Conservation (phyloP, 1,284 basidiomycete species). For the Rhodotorula sp. region DNA sequence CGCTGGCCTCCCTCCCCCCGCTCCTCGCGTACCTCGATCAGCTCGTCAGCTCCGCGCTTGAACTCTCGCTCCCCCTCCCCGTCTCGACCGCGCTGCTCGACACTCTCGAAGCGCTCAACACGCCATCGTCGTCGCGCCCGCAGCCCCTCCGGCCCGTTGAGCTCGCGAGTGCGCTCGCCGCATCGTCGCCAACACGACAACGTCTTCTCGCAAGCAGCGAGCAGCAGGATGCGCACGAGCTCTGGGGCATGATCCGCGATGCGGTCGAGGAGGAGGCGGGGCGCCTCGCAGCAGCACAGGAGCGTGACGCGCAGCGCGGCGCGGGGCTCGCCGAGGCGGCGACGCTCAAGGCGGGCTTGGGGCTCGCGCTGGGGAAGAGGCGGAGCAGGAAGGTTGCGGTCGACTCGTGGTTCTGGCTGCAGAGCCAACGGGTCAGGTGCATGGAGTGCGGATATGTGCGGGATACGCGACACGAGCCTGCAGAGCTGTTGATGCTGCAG, state of each 20-base stretch:
- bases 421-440: slow-evolving; percentile 78
- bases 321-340: background rate
- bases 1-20: slow-evolving; percentile 52
- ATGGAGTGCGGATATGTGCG: slow-evolving; percentile 81
- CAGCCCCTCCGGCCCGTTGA: slow-evolving; percentile 67
- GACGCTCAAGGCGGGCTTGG: slow-evolving; percentile 2
- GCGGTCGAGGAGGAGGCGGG: slow-evolving; percentile 76
- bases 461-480: slow-evolving; percentile 81
- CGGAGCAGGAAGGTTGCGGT: background rate
- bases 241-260: slow-evolving; percentile 88
- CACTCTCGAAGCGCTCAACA: slow-evolving; percentile 34
- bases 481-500: slow-evolving; percentile 77
- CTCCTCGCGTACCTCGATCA: slow-evolving; percentile 55
- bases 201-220: slow-evolving; percentile 78
- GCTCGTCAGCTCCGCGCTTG: slow-evolving; percentile 14
- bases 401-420: slow-evolving; percentile 69
- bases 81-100: slow-evolving; percentile 69
- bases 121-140: slow-evolving; percentile 53
- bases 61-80: slow-evolving; percentile 65
- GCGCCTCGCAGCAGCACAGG: slow-evolving; percentile 55
- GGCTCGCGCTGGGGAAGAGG: slow-evolving; percentile 10
- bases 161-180: slow-evolving; percentile 67
- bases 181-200: slow-evolving; percentile 57
- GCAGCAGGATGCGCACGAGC: slow-evolving; percentile 92
- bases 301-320: background rate